A percentile compares a stretch with the other conserved stretches of the same genome.
These are phyloP conservation scores for Terfezia boudieri DNA, from an alignment of 495 filamentous ascomycete genomes.

Conservation along the genomic window DNA sequence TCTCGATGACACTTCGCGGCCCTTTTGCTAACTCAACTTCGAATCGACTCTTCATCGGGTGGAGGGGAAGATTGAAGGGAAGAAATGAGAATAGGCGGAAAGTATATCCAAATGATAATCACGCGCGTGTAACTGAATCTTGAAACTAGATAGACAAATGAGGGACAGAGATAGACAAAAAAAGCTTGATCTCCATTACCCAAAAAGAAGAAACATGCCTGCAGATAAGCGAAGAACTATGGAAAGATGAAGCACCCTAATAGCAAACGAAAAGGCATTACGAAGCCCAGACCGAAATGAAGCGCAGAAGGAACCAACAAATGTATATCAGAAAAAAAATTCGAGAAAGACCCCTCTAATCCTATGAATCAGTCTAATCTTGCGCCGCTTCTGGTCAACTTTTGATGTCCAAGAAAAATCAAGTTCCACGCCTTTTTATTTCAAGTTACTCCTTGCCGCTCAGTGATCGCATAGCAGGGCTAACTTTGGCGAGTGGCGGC, in stretches of 20 bases:
- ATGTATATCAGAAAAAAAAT: background rate
- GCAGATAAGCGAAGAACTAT: background rate
- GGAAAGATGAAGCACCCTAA: background rate
- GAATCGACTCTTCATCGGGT: background rate
- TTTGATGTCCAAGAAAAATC: background rate
- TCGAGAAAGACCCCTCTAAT: background rate
- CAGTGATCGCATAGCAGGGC: background rate
- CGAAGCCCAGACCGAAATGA: background rate
- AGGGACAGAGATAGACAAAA: background rate
- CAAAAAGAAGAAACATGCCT: background rate
- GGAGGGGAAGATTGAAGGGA: background rate
- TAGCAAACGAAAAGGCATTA: background rate
- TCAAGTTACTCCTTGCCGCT: background rate
- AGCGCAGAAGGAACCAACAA: background rate
- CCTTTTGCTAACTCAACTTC: background rate
- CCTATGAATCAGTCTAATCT: background rate
- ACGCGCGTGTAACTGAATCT: background rate
- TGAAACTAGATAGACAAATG: background rate
- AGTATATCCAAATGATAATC: background rate
- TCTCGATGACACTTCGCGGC: background rate
- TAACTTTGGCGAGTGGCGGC: conserved; percentile 39
- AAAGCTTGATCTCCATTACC: background rate
- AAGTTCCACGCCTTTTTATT: background rate
- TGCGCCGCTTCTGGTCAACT: background rate
- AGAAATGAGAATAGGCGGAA: background rate